These are phyloP conservation scores for Phallus indusiatus DNA, from an alignment of 768 basidiomycete genomes.

Conservation along the genomic window DNA sequence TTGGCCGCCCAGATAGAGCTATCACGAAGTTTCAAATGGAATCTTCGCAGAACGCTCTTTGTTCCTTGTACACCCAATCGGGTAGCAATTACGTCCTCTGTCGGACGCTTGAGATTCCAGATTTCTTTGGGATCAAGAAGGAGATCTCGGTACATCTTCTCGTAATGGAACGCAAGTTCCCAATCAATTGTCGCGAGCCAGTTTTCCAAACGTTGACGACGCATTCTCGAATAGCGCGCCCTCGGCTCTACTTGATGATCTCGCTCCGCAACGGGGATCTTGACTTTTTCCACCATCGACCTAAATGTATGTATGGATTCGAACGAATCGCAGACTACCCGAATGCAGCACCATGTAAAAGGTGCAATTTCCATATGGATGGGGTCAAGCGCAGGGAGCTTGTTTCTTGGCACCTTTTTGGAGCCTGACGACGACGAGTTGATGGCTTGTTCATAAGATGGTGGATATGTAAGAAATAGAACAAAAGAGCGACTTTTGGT, in stretches of 20 bases:
- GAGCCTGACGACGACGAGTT: not conserved
- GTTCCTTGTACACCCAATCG: conserved; percentile 24
- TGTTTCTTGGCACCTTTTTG: not conserved
- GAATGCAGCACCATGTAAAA: not conserved
- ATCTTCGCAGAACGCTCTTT: not conserved
- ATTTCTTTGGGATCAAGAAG: conserved; percentile 43
- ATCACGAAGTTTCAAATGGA: not conserved
- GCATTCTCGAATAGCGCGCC: conserved; percentile 33
- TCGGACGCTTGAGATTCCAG: conserved; percentile 27
- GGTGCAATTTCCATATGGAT: not conserved
- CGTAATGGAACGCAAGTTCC: conserved; percentile 50
- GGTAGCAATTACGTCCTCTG: conserved; percentile 30
- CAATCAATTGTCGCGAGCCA: conserved; percentile 33
- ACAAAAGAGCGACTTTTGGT: not conserved
- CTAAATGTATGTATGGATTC: not conserved
- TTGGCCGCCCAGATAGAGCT: not conserved
- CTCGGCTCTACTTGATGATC: conserved; percentile 25
- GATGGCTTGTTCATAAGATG: not conserved
- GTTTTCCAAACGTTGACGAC: conserved; percentile 21
- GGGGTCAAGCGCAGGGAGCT: not conserved
- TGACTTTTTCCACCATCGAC: not conserved
- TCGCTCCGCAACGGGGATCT: not conserved
- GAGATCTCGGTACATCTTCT: conserved; percentile 28
- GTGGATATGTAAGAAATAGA: not conserved
- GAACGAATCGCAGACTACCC: not conserved